These are phyloP conservation scores for Cercospora canescens DNA, from an alignment of 2,329 filamentous ascomycete species.

Conservation along the genomic window DNA sequence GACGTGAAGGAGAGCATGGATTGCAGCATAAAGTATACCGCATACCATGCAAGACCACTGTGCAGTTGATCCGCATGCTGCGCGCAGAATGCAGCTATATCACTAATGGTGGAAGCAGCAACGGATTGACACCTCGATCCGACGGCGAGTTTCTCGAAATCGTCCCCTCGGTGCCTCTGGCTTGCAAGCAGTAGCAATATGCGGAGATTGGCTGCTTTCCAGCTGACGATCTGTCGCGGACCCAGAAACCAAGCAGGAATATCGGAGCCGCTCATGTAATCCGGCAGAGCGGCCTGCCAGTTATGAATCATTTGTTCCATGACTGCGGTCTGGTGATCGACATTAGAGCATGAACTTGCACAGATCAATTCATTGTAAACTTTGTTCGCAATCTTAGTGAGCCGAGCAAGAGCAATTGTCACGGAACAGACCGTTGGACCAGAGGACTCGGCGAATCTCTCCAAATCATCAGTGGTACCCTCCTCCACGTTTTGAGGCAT, in stretches of 20 bases:
- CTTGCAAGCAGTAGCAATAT: slow-evolving; percentile 23
- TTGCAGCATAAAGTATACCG: slow-evolving; percentile 25
- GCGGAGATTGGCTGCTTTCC: slow-evolving; percentile 27
- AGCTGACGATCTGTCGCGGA: slow-evolving; percentile 22
- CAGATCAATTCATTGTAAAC: slow-evolving; percentile 21
- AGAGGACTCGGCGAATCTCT: slow-evolving; percentile 4
- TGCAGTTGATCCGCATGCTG: slow-evolving; percentile 13
- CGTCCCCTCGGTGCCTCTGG: slow-evolving; percentile 19
- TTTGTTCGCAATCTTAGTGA: slow-evolving; percentile 26
- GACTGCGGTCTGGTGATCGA: slow-evolving; percentile 18
- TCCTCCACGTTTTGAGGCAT: slow-evolving; percentile 17
- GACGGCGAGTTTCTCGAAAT: slow-evolving; percentile 20
- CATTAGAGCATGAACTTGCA: slow-evolving; percentile 13
- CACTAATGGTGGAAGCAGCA: slow-evolving; percentile 14
- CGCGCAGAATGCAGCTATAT: slow-evolving; percentile 21
- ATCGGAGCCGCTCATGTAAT: slow-evolving; percentile 19
- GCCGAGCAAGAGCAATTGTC: slow-evolving; percentile 22
- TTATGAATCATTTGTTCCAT: slow-evolving; percentile 25
- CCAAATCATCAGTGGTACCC: background rate
- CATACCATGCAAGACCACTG: slow-evolving; percentile 24
- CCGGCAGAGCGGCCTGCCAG: slow-evolving; percentile 23
- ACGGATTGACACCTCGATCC: slow-evolving; percentile 18
- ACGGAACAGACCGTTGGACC: slow-evolving; percentile 22
- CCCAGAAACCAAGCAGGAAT: slow-evolving; percentile 26
- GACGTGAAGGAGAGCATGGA: slow-evolving; percentile 18